Evolutionary conservation across 306 rosid species (phyloP), one percentile per base, ranked within the genome.

Genomic region (Sophora flavescens): DNA sequence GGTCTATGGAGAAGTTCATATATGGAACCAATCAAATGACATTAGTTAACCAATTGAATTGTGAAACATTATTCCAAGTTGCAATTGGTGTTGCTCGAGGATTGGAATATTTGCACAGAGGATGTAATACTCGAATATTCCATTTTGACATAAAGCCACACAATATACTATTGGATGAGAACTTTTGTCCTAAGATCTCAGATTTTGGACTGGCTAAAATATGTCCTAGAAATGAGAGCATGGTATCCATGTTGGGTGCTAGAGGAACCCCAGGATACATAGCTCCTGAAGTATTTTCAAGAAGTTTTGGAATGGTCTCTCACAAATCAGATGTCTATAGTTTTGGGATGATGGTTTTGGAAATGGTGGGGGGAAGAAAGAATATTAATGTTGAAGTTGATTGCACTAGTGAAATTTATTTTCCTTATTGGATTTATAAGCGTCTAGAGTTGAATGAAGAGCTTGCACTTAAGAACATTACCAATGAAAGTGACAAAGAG

Each of bases 131-230:
- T 3, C 28, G 53, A 26, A 79, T 79, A 35, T 30, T 79, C 28
- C 83, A 79, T 13, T 79, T 72, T 15, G 83, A 79, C 17, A 79
- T 72, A 28, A 79, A 81, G 52, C 85, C 81, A 66, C 84, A 80
- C 6, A 72, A 72, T 4, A 63, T 72, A 45, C 73, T 81, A 50
- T 69, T 81, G 17, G 77, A 81, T 13, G 66, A 66, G 4, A 52
- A 69, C 36, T 61, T 75, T 0, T 48, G 28, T 22, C 70, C 86
- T 4, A 85, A 81, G 47, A 85, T 85, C 1, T 50, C 56, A 9
- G 82, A 85, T 56, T 85, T 85, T 44, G 88, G 88, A 12, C 76
- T 78, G 1, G 85, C 84, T n/a, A 81, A 78, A 56, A 70, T 85
- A 7, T 81, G 86, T 22, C 41, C 76, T 1, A 61, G 74, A n/a